Evolutionary conservation across 208 protist genomes (phyloP).

Genomic region (Kentomonas sorsogonicus): DNA sequence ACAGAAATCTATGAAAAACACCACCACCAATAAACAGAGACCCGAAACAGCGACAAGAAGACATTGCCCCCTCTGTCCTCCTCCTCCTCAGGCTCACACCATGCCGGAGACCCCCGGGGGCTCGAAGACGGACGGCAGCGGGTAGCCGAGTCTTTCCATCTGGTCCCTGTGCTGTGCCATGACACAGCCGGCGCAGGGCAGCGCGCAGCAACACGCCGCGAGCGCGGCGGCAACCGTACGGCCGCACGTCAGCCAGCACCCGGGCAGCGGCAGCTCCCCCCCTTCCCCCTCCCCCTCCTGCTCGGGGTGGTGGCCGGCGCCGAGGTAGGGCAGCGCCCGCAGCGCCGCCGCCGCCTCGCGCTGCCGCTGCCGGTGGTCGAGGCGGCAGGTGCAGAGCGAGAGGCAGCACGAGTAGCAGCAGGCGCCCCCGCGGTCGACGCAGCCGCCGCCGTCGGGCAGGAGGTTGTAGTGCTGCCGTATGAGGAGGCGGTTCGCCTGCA

Average conservation of each 20-base stretch:
- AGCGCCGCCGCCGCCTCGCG: neutral
- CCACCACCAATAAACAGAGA: too few relatives aligned
- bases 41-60: too few relatives aligned
- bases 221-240: slow-evolving; percentile 20
- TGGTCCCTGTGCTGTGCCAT: slow-evolving; percentile 48
- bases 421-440: slow-evolving; percentile 17
- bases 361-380: neutral
- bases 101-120: slow-evolving; percentile 21
- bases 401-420: slow-evolving; percentile 32
- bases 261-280: slow-evolving; percentile 3
- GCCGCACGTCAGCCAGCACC: slow-evolving; percentile 25
- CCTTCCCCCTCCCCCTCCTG: neutral
- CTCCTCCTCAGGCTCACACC: neutral
- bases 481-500: slow-evolving; percentile 40
- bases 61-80: too few relatives aligned
- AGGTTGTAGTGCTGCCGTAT: slow-evolving; percentile 48
- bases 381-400: slow-evolving; percentile 17
- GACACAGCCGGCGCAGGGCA: slow-evolving; percentile 24
- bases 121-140: slow-evolving; percentile 19
- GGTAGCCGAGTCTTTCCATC: slow-evolving; percentile 29
- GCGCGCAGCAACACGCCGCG: slow-evolving; percentile 32
- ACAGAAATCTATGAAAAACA: neutral
- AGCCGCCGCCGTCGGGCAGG: slow-evolving; percentile 12
- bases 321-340: neutral
- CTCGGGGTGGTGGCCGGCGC: neutral